A percentile compares a stretch with the other conserved stretches of the same genome.
phyloP scores from a whole-genome alignment of 169 alveolate genomes.

The Plasmodium knowlesi region DNA sequence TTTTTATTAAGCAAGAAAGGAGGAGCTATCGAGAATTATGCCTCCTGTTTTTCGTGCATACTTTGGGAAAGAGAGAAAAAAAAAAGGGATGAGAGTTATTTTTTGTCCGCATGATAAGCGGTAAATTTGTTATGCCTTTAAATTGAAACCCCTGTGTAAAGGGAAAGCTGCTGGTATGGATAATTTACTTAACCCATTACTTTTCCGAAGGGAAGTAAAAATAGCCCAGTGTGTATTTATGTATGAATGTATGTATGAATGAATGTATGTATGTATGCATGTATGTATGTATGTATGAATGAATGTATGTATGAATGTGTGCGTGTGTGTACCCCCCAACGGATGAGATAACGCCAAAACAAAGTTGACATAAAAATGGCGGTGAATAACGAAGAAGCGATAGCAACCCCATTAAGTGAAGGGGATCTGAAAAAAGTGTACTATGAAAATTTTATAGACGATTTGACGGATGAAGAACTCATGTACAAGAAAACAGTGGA shows the following conservation, averaged over 20 bases:
- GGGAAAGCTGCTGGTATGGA: background rate
- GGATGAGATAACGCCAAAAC: background rate
- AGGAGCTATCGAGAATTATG: background rate
- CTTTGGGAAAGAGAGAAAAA: background rate
- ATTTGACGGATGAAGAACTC: slow-evolving; percentile 70
- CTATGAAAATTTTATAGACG: slow-evolving; percentile 69
- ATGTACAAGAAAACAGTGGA: slow-evolving; percentile 70
- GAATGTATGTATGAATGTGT: background rate
- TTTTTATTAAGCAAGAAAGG: background rate
- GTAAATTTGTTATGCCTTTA: background rate
- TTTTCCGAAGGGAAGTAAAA: background rate
- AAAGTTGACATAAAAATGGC: slow-evolving; percentile 4
- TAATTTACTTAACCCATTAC: background rate
- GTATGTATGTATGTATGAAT: background rate
- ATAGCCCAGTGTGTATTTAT: background rate
- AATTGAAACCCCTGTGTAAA: background rate
- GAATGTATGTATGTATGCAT: background rate
- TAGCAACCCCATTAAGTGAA: slow-evolving; percentile 9
- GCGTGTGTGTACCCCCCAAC: background rate
- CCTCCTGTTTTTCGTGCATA: background rate
- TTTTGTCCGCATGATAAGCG: background rate
- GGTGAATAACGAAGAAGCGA: slow-evolving; percentile 24
- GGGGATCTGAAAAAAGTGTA: slow-evolving; percentile 49
- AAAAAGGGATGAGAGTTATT: background rate
- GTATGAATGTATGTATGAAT: too few species aligned